A percentile compares a stretch with the other conserved stretches of the same genome.
phyloP scores from a whole-genome alignment of 2,329 filamentous ascomycete genomes.

The Leptographium wingfieldii region DNA sequence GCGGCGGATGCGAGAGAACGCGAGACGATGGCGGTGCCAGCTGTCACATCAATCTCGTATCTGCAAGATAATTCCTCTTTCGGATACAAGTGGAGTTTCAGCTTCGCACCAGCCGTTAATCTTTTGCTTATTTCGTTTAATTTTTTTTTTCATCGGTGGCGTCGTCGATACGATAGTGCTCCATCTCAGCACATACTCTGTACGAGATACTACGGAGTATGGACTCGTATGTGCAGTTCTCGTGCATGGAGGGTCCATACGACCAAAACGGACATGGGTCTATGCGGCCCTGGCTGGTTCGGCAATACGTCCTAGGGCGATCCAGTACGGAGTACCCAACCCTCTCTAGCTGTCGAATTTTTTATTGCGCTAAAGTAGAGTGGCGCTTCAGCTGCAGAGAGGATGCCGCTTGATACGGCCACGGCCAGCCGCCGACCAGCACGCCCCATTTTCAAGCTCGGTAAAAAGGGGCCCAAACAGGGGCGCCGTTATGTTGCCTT shows the following conservation, averaged over 20 bases:
- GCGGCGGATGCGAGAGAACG: neutral
- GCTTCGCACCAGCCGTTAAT: neutral
- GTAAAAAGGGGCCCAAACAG: neutral
- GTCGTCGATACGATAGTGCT: neutral
- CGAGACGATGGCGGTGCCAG: neutral
- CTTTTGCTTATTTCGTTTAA: neutral
- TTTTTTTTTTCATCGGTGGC: neutral
- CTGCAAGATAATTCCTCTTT: neutral
- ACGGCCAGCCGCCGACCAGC: neutral
- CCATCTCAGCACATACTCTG: neutral
- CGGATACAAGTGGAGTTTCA: neutral
- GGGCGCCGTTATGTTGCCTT: neutral
- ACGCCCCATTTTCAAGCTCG: neutral
- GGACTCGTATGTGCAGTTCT: too few relatives aligned
- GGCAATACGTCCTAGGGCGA: neutral
- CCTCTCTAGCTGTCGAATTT: neutral
- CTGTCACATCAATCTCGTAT: neutral
- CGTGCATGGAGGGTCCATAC: too few relatives aligned
- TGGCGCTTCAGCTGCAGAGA: neutral
- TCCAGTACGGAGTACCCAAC: neutral
- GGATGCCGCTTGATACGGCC: neutral
- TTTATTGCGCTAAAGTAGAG: neutral
- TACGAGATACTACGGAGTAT: too few relatives aligned
- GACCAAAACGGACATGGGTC: neutral
- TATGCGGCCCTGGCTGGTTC: neutral